Conservation (phyloP, 2,329 filamentous ascomycete species). For the Thelonectria blattea region DNA sequence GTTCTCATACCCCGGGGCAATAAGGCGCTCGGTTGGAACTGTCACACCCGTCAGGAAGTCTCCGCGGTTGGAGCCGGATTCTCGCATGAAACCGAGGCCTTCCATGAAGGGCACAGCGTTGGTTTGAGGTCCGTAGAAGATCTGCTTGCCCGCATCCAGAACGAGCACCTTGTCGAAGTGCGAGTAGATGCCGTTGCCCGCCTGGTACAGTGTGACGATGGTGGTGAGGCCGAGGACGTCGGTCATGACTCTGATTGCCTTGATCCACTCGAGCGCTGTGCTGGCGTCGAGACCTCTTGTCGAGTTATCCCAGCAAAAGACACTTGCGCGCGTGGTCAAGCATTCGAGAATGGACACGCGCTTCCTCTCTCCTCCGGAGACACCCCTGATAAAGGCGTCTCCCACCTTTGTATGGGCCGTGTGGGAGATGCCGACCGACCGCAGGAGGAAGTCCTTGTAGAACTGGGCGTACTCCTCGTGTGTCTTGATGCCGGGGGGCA, state of each 20-base stretch:
- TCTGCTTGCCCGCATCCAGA: conserved; percentile 72
- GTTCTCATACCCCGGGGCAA: conserved; percentile 67
- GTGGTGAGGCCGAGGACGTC: conserved; percentile 70
- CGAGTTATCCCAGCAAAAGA: conserved; percentile 43
- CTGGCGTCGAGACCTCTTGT: conserved; percentile 41
- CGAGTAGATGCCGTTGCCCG: conserved; percentile 51
- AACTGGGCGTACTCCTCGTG: conserved; percentile 62
- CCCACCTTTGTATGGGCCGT: conserved; percentile 76
- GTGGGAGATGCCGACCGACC: conserved; percentile 72
- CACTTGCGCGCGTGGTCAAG: conserved; percentile 56
- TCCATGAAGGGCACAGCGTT: conserved; percentile 70
- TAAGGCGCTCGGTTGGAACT: conserved; percentile 72
- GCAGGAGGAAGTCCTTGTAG: conserved; percentile 66
- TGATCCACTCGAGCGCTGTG: conserved; percentile 68
- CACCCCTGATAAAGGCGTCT: conserved; percentile 71
- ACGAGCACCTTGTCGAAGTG: conserved; percentile 81
- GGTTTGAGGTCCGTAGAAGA: conserved; percentile 66
- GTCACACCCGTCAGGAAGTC: conserved; percentile 42
- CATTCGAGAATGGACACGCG: conserved; percentile 80
- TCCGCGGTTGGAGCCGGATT: conserved; percentile 43
- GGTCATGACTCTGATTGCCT: conserved; percentile 74
- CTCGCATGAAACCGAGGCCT: conserved; percentile 69
- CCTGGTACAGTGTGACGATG: conserved; percentile 51
- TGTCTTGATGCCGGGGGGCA: conserved; percentile 61
- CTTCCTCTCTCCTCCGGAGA: conserved; percentile 79